A percentile compares a stretch with the other conserved stretches of the same genome.
Evolutionary conservation across 768 basidiomycete species (phyloP).

Genomic region (Lanmaoa pseudosensibilis): DNA sequence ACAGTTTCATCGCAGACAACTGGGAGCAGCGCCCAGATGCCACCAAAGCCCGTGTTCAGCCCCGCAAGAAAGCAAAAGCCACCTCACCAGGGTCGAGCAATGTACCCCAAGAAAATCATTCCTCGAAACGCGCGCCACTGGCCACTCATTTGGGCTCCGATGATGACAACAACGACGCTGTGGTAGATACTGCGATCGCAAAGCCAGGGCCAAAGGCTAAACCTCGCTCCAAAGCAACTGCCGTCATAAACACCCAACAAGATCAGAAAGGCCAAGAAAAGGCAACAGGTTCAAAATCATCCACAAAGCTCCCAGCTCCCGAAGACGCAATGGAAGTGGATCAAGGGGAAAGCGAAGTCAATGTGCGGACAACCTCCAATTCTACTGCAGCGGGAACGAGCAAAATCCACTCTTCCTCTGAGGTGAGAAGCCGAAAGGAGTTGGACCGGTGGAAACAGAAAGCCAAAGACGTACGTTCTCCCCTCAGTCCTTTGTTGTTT

Average conservation of each 20-base stretch:
- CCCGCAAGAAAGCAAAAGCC: slow-evolving; percentile 20
- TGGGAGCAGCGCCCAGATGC: slow-evolving; percentile 16
- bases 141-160: neutral
- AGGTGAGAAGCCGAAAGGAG: slow-evolving; percentile 20
- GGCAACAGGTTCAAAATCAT: slow-evolving; percentile 7
- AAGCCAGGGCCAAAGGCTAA: slow-evolving; percentile 19
- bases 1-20: slow-evolving; percentile 22
- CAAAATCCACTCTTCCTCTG: slow-evolving; percentile 14
- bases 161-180: neutral
- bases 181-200: neutral
- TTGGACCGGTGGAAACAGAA: slow-evolving; percentile 35
- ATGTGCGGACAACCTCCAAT: slow-evolving; percentile 2
- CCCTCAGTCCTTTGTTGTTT: neutral
- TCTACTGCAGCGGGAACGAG: slow-evolving; percentile 9
- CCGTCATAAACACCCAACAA: slow-evolving; percentile 4
- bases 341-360: neutral
- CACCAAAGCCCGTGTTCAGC: slow-evolving; percentile 16
- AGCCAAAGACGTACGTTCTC: slow-evolving; percentile 23
- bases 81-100: slow-evolving; percentile 16
- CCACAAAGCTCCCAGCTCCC: slow-evolving; percentile 1
- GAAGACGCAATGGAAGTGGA: slow-evolving; percentile 20
- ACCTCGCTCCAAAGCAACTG: slow-evolving; percentile 13
- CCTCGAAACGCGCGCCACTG: slow-evolving; percentile 18
- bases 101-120: slow-evolving; percentile 12
- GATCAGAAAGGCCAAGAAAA: slow-evolving; percentile 13